Evolutionary conservation across 176 grass and related monocot species (phyloP).

Genomic region (Musa beccarii): DNA sequence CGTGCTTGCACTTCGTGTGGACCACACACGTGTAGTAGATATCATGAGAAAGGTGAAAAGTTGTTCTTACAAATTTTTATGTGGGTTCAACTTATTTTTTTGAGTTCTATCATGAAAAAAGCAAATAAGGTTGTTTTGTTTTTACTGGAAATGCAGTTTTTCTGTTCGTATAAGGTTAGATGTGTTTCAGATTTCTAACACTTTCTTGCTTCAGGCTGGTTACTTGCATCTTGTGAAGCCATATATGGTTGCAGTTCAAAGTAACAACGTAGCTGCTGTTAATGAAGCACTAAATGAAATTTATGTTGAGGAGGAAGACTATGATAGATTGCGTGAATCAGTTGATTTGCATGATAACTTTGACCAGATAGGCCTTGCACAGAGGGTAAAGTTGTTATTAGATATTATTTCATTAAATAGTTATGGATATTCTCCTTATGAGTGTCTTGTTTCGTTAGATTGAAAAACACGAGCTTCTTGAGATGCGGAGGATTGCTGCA

Average conservation of each 20-base stretch:
- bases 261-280: conserved; percentile 93
- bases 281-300: conserved; percentile 94
- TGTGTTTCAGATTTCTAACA: background rate
- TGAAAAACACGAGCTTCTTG: conserved; percentile 96
- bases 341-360: conserved; percentile 98
- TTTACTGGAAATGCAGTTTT: background rate
- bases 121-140: background rate
- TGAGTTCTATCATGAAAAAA: background rate
- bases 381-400: conserved; percentile 51
- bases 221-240: conserved; percentile 91
- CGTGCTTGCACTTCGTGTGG: conserved; percentile 84
- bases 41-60: conserved; percentile 84
- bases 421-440: background rate
- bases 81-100: background rate
- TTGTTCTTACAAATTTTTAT: background rate
- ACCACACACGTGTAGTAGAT: conserved; percentile 91
- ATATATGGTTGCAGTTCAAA: conserved; percentile 98
- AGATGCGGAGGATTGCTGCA: conserved; percentile 97
- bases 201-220: conserved; percentile 52
- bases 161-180: background rate
- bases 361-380: conserved; percentile 96
- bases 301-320: conserved; percentile 96
- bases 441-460: conserved; percentile 36
- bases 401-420: background rate
- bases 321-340: conserved; percentile 83